A percentile compares a stretch with the other conserved stretches of the same genome.
Evolutionary conservation across 345 rosid genomes (phyloP).

Genomic region (Citrus inodora): DNA sequence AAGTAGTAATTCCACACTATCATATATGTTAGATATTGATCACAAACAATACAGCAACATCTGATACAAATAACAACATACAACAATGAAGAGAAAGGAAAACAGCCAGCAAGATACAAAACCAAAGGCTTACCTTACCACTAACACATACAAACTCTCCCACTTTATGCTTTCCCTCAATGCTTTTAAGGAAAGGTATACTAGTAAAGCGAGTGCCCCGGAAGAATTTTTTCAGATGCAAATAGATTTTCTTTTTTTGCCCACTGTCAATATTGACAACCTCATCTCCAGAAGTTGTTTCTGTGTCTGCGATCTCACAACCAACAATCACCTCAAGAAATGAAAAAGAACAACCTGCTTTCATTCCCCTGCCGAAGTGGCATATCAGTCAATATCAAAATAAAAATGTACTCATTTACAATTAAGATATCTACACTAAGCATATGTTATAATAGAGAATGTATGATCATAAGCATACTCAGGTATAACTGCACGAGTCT

Average conservation of each 20-base stretch:
- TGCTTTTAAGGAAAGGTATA: constrained; percentile 62
- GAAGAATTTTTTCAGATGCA: constrained; percentile 87
- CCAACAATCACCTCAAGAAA: constrained; percentile 84
- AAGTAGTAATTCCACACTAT: background rate
- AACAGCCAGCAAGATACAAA: constrained; percentile 6
- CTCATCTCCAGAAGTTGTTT: constrained; percentile 27
- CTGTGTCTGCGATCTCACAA: constrained; percentile 51
- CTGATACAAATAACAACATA: constrained; percentile 2
- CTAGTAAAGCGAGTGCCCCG: constrained; percentile 76
- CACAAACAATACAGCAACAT: background rate
- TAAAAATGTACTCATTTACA: constrained; percentile 4
- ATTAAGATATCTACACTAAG: background rate
- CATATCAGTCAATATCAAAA: constrained; percentile 13
- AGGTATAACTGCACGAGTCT: background rate
- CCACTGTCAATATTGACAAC: constrained; percentile 18
- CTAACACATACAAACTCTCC: constrained; percentile 86
- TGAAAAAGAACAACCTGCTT: constrained; percentile 62
- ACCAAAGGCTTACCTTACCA: constrained; percentile 62
- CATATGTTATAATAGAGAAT: background rate
- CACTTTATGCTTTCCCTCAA: constrained; percentile 52
- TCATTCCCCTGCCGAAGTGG: constrained; percentile 59
- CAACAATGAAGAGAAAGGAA: background rate
- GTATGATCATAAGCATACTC: background rate
- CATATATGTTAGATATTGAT: background rate
- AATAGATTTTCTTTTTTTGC: constrained; percentile 48